phyloP scores from a whole-genome alignment of 805 yeast species.

The Lachancea thermotolerans region DNA sequence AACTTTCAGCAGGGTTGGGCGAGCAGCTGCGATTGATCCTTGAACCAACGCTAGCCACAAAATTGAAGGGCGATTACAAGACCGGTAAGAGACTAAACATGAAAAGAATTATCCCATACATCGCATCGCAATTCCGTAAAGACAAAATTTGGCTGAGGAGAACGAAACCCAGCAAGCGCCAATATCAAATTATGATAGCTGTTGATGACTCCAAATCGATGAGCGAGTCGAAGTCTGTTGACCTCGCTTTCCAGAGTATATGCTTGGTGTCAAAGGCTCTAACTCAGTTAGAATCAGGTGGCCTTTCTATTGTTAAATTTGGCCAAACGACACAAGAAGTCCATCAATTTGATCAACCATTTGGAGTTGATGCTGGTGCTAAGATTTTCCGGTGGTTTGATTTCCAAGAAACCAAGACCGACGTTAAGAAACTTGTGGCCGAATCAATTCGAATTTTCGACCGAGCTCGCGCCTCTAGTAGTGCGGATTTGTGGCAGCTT shows the following conservation, averaged over 20 bases:
- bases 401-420: conserved; percentile 82
- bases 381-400: conserved; percentile 80
- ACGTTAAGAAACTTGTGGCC: conserved; percentile 65
- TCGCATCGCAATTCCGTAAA: conserved; percentile 94
- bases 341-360: conserved; percentile 84
- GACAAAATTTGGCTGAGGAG: conserved; percentile 98
- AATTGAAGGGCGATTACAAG: conserved; percentile 89
- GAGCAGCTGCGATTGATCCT: conserved; percentile 89
- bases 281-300: conserved; percentile 92
- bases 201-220: conserved; percentile 96
- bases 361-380: conserved; percentile 78
- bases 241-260: conserved; percentile 88
- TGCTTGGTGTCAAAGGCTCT: conserved; percentile 91
- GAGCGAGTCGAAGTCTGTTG: conserved; percentile 88
- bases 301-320: conserved; percentile 80
- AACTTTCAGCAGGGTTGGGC: conserved; percentile 76
- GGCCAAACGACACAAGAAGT: conserved; percentile 80
- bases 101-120: conserved; percentile 96
- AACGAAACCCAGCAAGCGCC: conserved; percentile 94
- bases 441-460: conserved; percentile 70
- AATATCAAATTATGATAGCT: conserved; percentile 95
- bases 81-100: conserved; percentile 95
- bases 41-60: conserved; percentile 96
- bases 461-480: conserved; percentile 44
- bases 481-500: conserved; percentile 82